phyloP scores from a whole-genome alignment of 139 green algal genomes.

The Diplosphaera chodatii region DNA sequence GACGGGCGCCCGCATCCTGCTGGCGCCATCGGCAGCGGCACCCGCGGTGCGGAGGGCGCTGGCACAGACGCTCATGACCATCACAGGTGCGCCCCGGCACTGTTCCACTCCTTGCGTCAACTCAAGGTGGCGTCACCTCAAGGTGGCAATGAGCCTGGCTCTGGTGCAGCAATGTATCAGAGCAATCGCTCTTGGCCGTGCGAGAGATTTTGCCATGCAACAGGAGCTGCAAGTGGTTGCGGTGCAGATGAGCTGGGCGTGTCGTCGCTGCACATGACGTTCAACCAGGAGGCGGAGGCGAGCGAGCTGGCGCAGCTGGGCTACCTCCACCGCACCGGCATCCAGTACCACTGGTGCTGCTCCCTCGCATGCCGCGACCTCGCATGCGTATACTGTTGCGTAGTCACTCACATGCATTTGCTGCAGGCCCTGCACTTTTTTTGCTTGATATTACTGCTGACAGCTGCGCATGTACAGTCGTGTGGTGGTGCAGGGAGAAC shows the following conservation, averaged over 20 bases:
- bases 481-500: conserved; percentile 7
- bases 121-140: too few species aligned
- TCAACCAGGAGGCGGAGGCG: conserved; percentile 66
- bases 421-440: not conserved
- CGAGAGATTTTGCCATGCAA: too few species aligned
- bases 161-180: too few species aligned
- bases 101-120: too few species aligned
- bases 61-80: conserved; percentile 22
- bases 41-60: conserved; percentile 37
- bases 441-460: too few species aligned
- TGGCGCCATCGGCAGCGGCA: conserved; percentile 13
- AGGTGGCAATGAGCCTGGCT: too few species aligned
- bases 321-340: conserved; percentile 61
- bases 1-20: conserved; percentile 56
- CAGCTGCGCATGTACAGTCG: too few species aligned
- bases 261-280: conserved; percentile 79
- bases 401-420: too few species aligned
- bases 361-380: not conserved
- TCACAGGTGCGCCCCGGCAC: conserved; percentile 17
- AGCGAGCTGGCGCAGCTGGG: conserved; percentile 43
- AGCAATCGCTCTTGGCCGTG: too few species aligned
- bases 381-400: too few species aligned
- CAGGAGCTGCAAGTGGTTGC: too few species aligned
- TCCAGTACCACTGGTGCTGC: conserved; percentile 46
- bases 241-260: conserved; percentile 44